These are phyloP conservation scores for Eucalyptus melliodora DNA, from an alignment of 345 rosid species.

Conservation along the genomic window DNA sequence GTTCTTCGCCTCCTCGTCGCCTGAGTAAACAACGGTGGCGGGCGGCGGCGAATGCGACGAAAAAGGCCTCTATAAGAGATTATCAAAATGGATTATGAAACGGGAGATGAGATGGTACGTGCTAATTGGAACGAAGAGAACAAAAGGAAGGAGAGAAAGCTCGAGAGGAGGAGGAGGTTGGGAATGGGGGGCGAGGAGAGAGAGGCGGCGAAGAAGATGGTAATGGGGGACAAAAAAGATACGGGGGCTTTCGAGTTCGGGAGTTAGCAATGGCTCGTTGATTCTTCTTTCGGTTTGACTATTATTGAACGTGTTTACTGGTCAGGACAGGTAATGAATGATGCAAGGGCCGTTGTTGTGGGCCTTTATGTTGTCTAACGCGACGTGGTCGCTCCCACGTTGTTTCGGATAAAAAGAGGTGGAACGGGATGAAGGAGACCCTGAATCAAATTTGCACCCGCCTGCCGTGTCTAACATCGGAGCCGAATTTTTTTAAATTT, in stretches of 20 bases:
- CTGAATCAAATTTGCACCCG: neutral
- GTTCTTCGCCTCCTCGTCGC: conserved; percentile 1
- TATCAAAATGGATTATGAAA: neutral
- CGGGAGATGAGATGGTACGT: neutral
- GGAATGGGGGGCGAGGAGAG: conserved; percentile 21
- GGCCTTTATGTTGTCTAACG: neutral
- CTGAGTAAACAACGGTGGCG: neutral
- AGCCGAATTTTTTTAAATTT: too few species aligned
- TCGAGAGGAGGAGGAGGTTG: neutral
- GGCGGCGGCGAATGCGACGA: neutral
- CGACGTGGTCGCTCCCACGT: neutral
- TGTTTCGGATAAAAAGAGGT: neutral
- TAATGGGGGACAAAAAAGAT: neutral
- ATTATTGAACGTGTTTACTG: neutral
- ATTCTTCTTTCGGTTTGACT: neutral
- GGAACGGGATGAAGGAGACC: neutral
- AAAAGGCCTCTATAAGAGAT: neutral
- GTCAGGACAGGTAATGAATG: neutral
- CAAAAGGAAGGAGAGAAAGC: neutral
- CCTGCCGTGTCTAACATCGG: neutral
- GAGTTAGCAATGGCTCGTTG: neutral
- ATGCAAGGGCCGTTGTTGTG: neutral
- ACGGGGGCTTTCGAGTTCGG: neutral
- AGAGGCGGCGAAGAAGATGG: conserved; percentile 20
- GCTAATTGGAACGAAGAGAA: neutral